Conservation (phyloP, 2,329 filamentous ascomycete genomes). For the Colletotrichum sp. region DNA sequence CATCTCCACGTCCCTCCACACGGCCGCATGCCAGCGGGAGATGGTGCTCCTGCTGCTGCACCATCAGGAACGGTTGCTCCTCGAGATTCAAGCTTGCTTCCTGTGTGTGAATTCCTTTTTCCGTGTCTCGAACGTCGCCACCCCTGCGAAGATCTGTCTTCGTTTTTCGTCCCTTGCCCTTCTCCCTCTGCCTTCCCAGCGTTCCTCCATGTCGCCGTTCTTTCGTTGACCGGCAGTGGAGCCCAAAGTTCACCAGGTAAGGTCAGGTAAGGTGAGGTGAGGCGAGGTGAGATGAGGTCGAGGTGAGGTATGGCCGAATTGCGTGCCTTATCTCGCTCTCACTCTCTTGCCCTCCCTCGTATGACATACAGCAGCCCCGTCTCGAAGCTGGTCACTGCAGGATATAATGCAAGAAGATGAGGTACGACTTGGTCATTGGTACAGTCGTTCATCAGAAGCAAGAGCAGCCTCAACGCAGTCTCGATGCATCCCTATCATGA, state of each 20-base stretch:
- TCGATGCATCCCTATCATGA: conserved; percentile 10
- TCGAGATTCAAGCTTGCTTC: background rate
- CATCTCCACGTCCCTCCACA: background rate
- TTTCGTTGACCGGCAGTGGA: background rate
- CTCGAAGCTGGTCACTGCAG: background rate
- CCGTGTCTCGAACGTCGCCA: background rate
- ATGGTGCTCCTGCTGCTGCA: background rate
- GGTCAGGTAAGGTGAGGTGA: background rate
- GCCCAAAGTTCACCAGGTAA: background rate
- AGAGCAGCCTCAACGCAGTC: background rate
- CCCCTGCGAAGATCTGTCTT: background rate
- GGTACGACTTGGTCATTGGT: background rate
- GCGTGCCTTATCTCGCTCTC: background rate
- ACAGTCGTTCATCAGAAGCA: background rate
- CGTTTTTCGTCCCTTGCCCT: background rate
- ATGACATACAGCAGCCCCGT: background rate
- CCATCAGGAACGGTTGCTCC: background rate
- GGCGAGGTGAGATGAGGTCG: no score
- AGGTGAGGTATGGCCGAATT: background rate
- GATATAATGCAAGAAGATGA: background rate
- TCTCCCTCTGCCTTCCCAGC: background rate
- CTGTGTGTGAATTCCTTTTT: background rate
- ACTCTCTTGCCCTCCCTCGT: background rate
- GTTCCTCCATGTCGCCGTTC: background rate
- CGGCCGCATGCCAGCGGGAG: background rate